phyloP scores from a whole-genome alignment of 176 grass and related monocot genomes.

The Olyra latifolia region DNA sequence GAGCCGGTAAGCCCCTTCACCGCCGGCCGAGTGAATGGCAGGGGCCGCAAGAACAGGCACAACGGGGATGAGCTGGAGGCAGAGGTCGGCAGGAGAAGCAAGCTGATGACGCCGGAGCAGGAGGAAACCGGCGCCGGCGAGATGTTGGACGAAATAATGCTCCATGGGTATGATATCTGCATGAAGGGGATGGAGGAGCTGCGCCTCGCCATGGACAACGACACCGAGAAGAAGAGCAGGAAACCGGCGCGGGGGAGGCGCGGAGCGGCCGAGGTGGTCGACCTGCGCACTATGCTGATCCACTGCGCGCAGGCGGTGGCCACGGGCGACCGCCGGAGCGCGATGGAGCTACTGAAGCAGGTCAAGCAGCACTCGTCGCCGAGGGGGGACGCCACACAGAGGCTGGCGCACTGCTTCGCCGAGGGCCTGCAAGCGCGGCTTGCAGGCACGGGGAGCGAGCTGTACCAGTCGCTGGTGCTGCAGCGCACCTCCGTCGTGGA shows the following conservation, averaged over 20 bases:
- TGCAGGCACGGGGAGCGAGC: constrained; percentile 53
- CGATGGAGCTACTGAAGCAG: constrained; percentile 38
- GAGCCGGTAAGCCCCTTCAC: background rate
- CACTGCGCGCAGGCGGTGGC: constrained; percentile 63
- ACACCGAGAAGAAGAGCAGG: background rate
- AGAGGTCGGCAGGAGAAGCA: constrained; percentile 46
- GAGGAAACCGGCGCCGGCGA: constrained; percentile 39
- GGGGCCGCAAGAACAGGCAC: constrained; percentile 39
- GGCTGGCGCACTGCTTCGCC: constrained; percentile 56
- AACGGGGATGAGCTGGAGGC: constrained; percentile 43
- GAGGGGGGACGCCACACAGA: constrained; percentile 52
- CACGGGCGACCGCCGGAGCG: constrained; percentile 29
- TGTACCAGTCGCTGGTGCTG: constrained; percentile 37
- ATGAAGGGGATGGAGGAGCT: constrained; percentile 31
- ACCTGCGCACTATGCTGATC: constrained; percentile 64
- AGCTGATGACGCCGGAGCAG: constrained; percentile 37
- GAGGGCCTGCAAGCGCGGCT: constrained; percentile 62
- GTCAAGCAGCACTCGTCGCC: constrained; percentile 54
- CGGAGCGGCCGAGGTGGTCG: constrained; percentile 32
- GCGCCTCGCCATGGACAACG: constrained; percentile 18
- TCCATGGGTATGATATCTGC: constrained; percentile 8
- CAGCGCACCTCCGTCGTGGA: constrained; percentile 36
- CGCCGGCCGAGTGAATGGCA: constrained; percentile 15
- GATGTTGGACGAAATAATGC: constrained; percentile 55
- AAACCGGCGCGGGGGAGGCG: constrained; percentile 17